Evolutionary conservation across 352 stramenopile species (phyloP).

Genomic region (Phytopythium kandeliae): DNA sequence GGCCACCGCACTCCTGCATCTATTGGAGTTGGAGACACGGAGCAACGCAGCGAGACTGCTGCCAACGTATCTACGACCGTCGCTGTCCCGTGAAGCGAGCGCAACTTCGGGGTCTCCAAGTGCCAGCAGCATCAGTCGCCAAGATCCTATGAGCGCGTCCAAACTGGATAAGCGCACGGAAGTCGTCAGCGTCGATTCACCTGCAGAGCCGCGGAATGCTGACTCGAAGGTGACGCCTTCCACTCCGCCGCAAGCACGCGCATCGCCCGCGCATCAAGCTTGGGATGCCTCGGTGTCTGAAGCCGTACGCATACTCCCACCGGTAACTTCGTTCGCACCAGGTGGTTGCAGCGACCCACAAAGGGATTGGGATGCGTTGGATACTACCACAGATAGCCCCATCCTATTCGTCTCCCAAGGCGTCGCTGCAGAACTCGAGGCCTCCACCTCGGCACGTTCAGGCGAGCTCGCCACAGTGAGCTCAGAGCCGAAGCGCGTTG

Average conservation of each 20-base stretch:
- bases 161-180: too few species aligned
- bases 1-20: constrained; percentile 39
- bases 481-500: not conserved
- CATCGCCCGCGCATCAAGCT: not conserved
- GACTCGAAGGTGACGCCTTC: not conserved
- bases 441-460: not conserved
- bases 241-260: not conserved
- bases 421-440: not conserved
- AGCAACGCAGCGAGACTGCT: constrained; percentile 48
- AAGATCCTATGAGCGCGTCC: not conserved
- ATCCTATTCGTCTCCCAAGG: too few species aligned
- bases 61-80: constrained; percentile 40
- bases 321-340: not conserved
- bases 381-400: not conserved
- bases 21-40: constrained; percentile 48
- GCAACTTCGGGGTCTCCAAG: not conserved
- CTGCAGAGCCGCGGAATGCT: not conserved
- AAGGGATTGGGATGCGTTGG: not conserved
- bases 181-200: not conserved
- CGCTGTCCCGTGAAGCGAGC: constrained; percentile 6
- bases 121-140: not conserved
- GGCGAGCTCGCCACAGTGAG: too few species aligned
- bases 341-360: not conserved
- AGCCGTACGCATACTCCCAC: not conserved
- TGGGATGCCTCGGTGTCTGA: not conserved